phyloP scores from a whole-genome alignment of 2,329 filamentous ascomycete species.

The Gaeumannomyces tritici region DNA sequence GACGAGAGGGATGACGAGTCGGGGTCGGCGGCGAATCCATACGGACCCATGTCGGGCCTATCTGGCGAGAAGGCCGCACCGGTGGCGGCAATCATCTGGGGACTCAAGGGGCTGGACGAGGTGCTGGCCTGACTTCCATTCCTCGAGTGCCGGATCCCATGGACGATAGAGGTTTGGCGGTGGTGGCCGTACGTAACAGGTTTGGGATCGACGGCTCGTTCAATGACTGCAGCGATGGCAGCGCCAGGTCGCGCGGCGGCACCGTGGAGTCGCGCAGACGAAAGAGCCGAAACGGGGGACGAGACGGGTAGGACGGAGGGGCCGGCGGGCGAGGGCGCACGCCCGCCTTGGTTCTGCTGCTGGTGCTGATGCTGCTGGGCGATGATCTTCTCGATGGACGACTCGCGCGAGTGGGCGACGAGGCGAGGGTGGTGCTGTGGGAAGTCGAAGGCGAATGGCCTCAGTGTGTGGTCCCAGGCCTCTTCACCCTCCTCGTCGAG shows the following conservation, averaged over 20 bases:
- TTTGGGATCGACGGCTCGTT: slow-evolving; percentile 48
- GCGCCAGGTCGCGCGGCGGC: slow-evolving; percentile 26
- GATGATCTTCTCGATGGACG: slow-evolving; percentile 45
- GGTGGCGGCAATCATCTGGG: slow-evolving; percentile 69
- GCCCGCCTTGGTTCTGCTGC: slow-evolving; percentile 11
- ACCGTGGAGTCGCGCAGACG: slow-evolving; percentile 28
- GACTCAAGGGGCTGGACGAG: slow-evolving; percentile 75
- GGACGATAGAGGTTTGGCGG: slow-evolving; percentile 92
- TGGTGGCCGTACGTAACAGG: slow-evolving; percentile 68
- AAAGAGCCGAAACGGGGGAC: slow-evolving; percentile 15
- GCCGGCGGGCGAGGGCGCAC: not conserved
- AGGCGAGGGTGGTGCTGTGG: slow-evolving; percentile 23
- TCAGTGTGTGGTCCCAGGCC: slow-evolving; percentile 42
- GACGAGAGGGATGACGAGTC: slow-evolving; percentile 26
- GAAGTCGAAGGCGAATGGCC: slow-evolving; percentile 31
- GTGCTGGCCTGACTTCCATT: slow-evolving; percentile 81
- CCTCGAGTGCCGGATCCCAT: slow-evolving; percentile 86
- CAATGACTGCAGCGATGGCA: slow-evolving; percentile 31
- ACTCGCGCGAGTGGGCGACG: slow-evolving; percentile 45
- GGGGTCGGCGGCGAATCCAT: slow-evolving; percentile 35
- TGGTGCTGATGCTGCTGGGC: slow-evolving; percentile 5
- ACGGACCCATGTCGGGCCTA: slow-evolving; percentile 38
- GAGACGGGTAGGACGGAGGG: slow-evolving; percentile 11
- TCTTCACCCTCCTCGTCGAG: slow-evolving; percentile 43
- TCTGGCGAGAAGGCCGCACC: slow-evolving; percentile 45